Percentiles rank a stretch among this genome's conserved stretches.
These are phyloP conservation scores for Cordyceps farinosa DNA, from an alignment of 2,329 filamentous ascomycete genomes.

Conservation along the genomic window DNA sequence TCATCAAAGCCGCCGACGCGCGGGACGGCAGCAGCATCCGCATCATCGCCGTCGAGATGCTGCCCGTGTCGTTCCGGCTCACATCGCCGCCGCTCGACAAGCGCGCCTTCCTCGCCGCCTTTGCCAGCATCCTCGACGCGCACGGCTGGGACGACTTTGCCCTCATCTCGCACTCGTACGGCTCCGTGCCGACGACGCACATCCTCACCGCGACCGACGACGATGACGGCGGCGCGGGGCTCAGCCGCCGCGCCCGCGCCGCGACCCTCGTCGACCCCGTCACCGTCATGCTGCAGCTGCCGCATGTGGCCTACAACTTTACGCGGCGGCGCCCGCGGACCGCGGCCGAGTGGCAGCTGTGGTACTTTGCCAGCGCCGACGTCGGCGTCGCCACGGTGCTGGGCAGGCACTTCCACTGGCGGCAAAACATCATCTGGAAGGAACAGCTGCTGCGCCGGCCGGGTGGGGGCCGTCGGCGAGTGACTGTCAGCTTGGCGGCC, in stretches of 20 bases:
- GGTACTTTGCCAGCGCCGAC: conserved; percentile 67
- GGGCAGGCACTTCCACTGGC: conserved; percentile 67
- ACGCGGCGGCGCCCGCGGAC: conserved; percentile 47
- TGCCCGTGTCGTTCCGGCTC: conserved; percentile 62
- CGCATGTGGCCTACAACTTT: conserved; percentile 70
- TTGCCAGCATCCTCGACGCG: conserved; percentile 53
- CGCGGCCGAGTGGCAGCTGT: conserved; percentile 68
- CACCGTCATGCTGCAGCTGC: conserved; percentile 63
- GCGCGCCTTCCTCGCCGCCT: conserved; percentile 52
- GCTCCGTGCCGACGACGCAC: conserved; percentile 60
- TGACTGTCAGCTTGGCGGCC: conserved; percentile 57
- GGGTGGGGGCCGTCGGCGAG: conserved; percentile 30
- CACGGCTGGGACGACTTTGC: conserved; percentile 58
- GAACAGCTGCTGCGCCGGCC: conserved; percentile 49
- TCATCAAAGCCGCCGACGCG: conserved; percentile 37
- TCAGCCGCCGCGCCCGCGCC: conserved; percentile 49
- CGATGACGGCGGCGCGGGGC: conserved; percentile 23
- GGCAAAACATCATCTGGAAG: conserved; percentile 66
- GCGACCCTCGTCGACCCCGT: conserved; percentile 58
- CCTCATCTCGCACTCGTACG: conserved; percentile 61
- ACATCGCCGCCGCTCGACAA: conserved; percentile 50
- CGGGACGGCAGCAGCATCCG: conserved; percentile 46
- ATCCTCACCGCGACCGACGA: conserved; percentile 45
- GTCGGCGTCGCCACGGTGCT: conserved; percentile 63
- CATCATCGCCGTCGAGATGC: conserved; percentile 62